A percentile compares a stretch with the other conserved stretches of the same genome.
phyloP scores from a whole-genome alignment of 306 rosid genomes.

The Fragaria vesca region DNA sequence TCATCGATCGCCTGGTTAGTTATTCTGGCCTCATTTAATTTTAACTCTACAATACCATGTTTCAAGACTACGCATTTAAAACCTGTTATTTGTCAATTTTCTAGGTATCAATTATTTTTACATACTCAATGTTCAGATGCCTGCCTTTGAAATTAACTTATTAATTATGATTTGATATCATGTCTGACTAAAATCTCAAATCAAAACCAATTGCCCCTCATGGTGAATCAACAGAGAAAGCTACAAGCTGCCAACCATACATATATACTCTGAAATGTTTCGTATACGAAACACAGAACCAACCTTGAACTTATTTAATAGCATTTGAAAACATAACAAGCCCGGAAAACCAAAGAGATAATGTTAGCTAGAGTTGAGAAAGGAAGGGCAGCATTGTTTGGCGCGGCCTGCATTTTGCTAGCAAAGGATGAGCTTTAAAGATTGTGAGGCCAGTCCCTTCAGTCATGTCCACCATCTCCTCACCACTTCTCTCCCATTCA shows the following conservation, averaged over 20 bases:
- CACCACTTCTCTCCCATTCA: conserved; percentile 31
- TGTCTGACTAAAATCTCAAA: neutral
- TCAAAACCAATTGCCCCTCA: neutral
- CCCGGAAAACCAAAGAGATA: neutral
- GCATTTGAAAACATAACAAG: neutral
- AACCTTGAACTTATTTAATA: conserved; percentile 25
- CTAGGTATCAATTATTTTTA: neutral
- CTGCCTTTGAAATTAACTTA: neutral
- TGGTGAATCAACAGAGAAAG: neutral
- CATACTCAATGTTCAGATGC: neutral
- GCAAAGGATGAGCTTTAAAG: conserved; percentile 16
- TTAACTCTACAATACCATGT: neutral
- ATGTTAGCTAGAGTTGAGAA: conserved; percentile 10
- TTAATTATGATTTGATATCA: neutral
- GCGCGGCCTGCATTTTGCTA: conserved; percentile 33
- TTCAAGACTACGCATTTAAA: neutral
- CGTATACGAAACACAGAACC: conserved; percentile 7
- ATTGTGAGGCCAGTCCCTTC: conserved; percentile 28
- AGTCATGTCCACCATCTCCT: conserved; percentile 30
- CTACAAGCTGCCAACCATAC: neutral
- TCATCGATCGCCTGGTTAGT: neutral
- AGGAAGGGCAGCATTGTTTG: conserved; percentile 18
- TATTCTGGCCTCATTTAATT: neutral
- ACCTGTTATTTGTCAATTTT: neutral
- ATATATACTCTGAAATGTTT: neutral